phyloP scores from a whole-genome alignment of 345 rosid genomes.

The Diplotaxis tenuifolia region DNA sequence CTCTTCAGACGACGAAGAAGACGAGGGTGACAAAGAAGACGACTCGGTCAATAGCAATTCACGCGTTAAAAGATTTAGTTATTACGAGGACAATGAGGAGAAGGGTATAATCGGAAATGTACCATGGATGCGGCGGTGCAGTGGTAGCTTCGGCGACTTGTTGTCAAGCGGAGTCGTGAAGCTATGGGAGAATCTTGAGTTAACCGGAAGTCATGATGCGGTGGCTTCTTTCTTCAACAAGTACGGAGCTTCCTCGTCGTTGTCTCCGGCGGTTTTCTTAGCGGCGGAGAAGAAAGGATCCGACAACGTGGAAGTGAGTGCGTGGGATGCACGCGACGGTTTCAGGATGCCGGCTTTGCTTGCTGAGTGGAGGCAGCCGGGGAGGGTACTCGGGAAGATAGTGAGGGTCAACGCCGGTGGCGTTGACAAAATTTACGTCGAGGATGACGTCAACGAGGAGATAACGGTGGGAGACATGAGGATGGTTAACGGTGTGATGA shows the following conservation, averaged over 20 bases:
- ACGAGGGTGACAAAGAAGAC: conserved; percentile 32
- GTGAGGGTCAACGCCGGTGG: conserved; percentile 35
- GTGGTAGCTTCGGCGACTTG: conserved; percentile 47
- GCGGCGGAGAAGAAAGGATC: conserved; percentile 38
- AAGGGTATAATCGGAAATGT: conserved; percentile 11
- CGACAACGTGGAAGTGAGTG: conserved; percentile 36
- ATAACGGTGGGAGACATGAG: conserved; percentile 61
- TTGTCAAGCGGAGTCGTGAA: conserved; percentile 34
- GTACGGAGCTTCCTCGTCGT: conserved; percentile 24
- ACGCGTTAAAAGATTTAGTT: conserved; percentile 40
- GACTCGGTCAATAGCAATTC: conserved; percentile 34
- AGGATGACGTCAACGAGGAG: conserved; percentile 41
- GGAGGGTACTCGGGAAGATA: conserved; percentile 32
- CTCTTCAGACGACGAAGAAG: conserved; percentile 38
- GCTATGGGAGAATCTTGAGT: conserved; percentile 37
- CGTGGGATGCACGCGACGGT: conserved; percentile 65
- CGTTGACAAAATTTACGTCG: conserved; percentile 48
- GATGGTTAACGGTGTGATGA: conserved; percentile 48
- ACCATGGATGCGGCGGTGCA: conserved; percentile 38
- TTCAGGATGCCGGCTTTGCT: background rate
- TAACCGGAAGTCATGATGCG: conserved; percentile 40
- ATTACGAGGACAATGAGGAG: background rate
- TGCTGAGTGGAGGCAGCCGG: conserved; percentile 56
- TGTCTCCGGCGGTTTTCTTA: conserved; percentile 45
- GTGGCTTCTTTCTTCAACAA: conserved; percentile 38